Base-by-base conservation (phyloP, 2,329 filamentous ascomycete species). In the Ilyonectria sp. region DNA sequence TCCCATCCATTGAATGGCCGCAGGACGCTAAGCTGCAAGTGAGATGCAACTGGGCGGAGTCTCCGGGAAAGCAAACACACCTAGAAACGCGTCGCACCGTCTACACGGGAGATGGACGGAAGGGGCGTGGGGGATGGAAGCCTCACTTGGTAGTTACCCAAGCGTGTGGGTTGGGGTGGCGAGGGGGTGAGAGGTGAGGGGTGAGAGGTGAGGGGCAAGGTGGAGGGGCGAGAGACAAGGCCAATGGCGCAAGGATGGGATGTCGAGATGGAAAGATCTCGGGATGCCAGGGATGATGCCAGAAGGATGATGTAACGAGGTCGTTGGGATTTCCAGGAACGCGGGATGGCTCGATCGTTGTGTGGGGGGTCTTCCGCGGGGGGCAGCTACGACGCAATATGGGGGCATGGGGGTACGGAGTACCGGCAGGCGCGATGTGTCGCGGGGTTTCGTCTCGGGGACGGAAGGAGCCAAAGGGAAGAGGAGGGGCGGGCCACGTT, bases 301-400 rank as follows among this genome's bases (percentile, higher is more conserved):
- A 37, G 43, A 46, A 55, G 33, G 35, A 50, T 55, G 15, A 62
- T 62, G 60, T 56, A 62, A 49, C 43, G 46, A 56, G 35, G 49
- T 54, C 63, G 49, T 43, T 65, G 66, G 54, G 60, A 64, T 60
- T 68, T 52, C 73, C 65, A 69, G 68, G 58, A 68, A 67, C 63
- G 73, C 63, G 73, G 73, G 72, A 74, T 75, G 65, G 68, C 58
- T 69, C 68, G 61, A 69, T 74, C 53, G 57, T 26, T 65, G 31
- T 72, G 72, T 72, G 26, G 71, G 69, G 71, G 71, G 69, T 37
- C 13, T 7, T 15, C 33, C 15, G 11, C 35, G 29, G n/a, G 29
- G n/a, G 37, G 58, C 26, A 26, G 26, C 26, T 26, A 26, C 26
- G 43, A 26, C 40, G 50, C 35, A 49, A 29, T 49, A 46, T 50